Percentiles rank a stretch among this genome's conserved stretches.
These are phyloP conservation scores for Aphanomyces euteiches DNA, from an alignment of 352 stramenopile genomes.

Conservation along the genomic window DNA sequence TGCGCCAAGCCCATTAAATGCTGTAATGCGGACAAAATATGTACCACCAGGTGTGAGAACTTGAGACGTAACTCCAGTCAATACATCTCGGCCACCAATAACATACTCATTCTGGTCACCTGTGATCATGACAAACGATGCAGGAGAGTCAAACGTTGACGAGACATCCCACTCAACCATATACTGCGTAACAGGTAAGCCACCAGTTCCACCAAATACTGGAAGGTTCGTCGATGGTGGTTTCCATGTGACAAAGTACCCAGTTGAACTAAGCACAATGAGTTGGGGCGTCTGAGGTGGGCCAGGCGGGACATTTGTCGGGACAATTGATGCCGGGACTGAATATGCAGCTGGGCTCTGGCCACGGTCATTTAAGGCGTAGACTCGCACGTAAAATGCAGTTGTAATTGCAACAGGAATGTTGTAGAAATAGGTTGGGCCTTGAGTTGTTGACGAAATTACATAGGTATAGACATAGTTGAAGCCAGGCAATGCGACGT, in stretches of 20 bases:
- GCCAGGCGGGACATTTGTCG: constrained; percentile 73
- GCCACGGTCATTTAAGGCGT: constrained; percentile 89
- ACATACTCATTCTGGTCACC: constrained; percentile 55
- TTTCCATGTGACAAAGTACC: constrained; percentile 90
- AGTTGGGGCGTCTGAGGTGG: constrained; percentile 54
- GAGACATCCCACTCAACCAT: constrained; percentile 94
- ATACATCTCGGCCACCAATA: constrained; percentile 90
- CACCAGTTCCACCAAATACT: constrained; percentile 89
- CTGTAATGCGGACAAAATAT: constrained; percentile 73
- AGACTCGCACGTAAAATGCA: constrained; percentile 86
- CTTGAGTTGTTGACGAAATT: constrained; percentile 38
- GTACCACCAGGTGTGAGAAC: constrained; percentile 71
- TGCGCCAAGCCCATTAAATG: constrained; percentile 76
- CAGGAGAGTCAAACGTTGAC: constrained; percentile 84
- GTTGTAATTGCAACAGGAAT: constrained; percentile 65
- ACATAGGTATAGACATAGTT: constrained; percentile 47
- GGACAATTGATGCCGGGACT: constrained; percentile 48
- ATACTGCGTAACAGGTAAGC: constrained; percentile 91
- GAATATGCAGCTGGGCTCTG: constrained; percentile 48
- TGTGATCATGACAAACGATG: constrained; percentile 59
- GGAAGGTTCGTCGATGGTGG: constrained; percentile 73
- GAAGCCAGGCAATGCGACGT: constrained; percentile 69
- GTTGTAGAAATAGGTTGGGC: constrained; percentile 86
- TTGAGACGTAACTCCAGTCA: constrained; percentile 88
- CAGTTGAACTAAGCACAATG: constrained; percentile 81